These are phyloP conservation scores for Plasmodium relictum DNA, from an alignment of 169 alveolate genomes.

Conservation along the genomic window DNA sequence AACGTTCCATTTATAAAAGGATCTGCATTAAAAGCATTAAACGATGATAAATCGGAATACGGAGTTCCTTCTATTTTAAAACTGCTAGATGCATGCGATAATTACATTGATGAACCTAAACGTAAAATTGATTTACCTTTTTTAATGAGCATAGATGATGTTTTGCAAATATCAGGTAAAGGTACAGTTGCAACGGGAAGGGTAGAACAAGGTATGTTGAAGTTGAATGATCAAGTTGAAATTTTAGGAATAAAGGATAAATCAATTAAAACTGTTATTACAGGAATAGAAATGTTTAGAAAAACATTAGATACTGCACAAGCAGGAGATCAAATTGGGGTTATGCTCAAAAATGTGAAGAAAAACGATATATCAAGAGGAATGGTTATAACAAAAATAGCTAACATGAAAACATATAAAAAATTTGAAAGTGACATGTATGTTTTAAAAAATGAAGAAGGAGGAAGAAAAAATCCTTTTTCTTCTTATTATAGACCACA, in stretches of 20 bases:
- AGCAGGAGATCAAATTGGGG: constrained; percentile 97
- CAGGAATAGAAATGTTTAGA: constrained; percentile 95
- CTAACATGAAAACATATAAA: constrained; percentile 87
- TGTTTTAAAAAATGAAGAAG: constrained; percentile 95
- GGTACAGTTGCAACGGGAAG: constrained; percentile 96
- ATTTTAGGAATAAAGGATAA: constrained; percentile 91
- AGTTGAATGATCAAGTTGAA: constrained; percentile 93
- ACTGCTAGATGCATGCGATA: constrained; percentile 92
- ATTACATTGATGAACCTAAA: constrained; percentile 87
- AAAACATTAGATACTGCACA: constrained; percentile 93
- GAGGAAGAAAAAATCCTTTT: constrained; percentile 96
- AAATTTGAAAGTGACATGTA: constrained; percentile 93
- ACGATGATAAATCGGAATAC: constrained; percentile 81
- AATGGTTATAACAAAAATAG: constrained; percentile 91
- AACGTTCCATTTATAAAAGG: constrained; percentile 93
- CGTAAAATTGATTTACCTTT: constrained; percentile 92
- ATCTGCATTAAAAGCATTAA: constrained; percentile 93
- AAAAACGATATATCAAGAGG: constrained; percentile 94
- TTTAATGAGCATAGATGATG: constrained; percentile 92
- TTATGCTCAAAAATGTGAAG: constrained; percentile 91
- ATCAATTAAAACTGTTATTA: constrained; percentile 85
- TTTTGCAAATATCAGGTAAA: constrained; percentile 93
- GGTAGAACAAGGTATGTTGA: constrained; percentile 94
- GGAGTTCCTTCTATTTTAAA: constrained; percentile 87
- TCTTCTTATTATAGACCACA: constrained; percentile 96